Base-by-base conservation (phyloP, 768 basidiomycete genomes). In the Tulasnella sp. region DNA sequence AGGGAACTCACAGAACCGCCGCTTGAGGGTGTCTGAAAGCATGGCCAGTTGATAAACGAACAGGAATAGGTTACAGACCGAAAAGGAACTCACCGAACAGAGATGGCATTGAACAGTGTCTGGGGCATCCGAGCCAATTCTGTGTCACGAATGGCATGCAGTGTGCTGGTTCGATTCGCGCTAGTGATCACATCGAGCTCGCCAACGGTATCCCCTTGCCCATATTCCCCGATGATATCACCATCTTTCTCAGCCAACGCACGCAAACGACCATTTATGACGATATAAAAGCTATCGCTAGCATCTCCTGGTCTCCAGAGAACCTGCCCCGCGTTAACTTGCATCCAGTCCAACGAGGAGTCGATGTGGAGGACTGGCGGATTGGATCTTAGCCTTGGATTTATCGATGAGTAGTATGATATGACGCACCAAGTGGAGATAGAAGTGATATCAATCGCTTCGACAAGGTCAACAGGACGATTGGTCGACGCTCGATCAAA, bases 121-220 rank as follows among this genome's bases (percentile, higher is more conserved):
- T 88, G 84, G 0, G 96, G 96, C 88, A 99, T 96, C 27, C 95
- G 77, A 27, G 95, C 95, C 11, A 99, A 78, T 70, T 99, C 96
- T 0, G 93, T 92, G 69, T 99, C 96, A 66, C 96, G 90, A 64
- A 99, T 98, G 5, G 96, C 96, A 72, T 98, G 95, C 17, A 97
- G 83, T 0, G 93, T 98, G 50, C 84, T 94, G 56, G 86, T 80
- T 60, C 96, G 81, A 2, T 81, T 80, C 17, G 85, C 87, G 65
- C 85, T 88, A 7, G 94, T 96, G 67, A 99, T 98, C 54, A 96
- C 96, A 69, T 98, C 96, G 11, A 99, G 77, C 71, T 99, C 96
- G 24, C 96, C 96, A 51, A 98, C 92, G 3, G 89, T 88, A 67
- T 98, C 95, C 9, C 93, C 94, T 71, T 97, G 94, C 41, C 96